These are phyloP conservation scores for Ceriops tagal DNA, from an alignment of 345 rosid species.

Conservation along the genomic window DNA sequence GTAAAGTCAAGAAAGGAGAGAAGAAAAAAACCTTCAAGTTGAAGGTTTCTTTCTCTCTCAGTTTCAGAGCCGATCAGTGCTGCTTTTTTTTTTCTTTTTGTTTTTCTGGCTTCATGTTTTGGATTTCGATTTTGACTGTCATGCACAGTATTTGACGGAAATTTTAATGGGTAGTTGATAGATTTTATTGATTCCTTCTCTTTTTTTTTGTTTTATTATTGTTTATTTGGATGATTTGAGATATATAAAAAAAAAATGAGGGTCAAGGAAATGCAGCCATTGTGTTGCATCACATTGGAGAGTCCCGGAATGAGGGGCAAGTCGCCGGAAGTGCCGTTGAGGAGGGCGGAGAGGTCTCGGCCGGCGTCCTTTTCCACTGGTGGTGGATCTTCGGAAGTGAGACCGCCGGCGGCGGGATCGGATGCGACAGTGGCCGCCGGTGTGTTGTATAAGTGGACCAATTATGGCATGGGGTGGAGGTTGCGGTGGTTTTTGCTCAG, in stretches of 20 bases:
- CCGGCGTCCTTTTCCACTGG: slow-evolving; percentile 49
- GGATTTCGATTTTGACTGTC: not conserved
- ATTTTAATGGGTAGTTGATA: not conserved
- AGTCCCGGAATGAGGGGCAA: slow-evolving; percentile 56
- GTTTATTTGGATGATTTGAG: not conserved
- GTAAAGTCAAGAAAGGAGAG: not conserved
- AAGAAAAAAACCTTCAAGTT: not conserved
- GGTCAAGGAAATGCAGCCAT: slow-evolving; percentile 89
- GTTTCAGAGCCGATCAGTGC: not conserved
- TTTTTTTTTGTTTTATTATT: not conserved
- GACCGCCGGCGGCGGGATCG: slow-evolving; percentile 39
- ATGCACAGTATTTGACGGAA: not conserved
- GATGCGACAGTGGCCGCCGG: slow-evolving; percentile 67
- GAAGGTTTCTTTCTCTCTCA: not conserved
- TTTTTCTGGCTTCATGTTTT: not conserved
- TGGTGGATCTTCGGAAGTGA: slow-evolving; percentile 38
- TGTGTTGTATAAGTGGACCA: slow-evolving; percentile 89
- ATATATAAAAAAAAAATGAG: slow-evolving; percentile 41
- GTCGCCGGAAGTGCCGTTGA: slow-evolving; percentile 53
- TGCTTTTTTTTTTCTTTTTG: not conserved
- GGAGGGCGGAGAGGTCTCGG: slow-evolving; percentile 53
- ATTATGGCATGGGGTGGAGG: slow-evolving; percentile 98
- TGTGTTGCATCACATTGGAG: slow-evolving; percentile 86
- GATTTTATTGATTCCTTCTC: not conserved
- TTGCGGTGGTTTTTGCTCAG: slow-evolving; percentile 87